Evolutionary conservation across 2,329 filamentous ascomycete genomes (phyloP).

Genomic region (Cordyceps sp.): DNA sequence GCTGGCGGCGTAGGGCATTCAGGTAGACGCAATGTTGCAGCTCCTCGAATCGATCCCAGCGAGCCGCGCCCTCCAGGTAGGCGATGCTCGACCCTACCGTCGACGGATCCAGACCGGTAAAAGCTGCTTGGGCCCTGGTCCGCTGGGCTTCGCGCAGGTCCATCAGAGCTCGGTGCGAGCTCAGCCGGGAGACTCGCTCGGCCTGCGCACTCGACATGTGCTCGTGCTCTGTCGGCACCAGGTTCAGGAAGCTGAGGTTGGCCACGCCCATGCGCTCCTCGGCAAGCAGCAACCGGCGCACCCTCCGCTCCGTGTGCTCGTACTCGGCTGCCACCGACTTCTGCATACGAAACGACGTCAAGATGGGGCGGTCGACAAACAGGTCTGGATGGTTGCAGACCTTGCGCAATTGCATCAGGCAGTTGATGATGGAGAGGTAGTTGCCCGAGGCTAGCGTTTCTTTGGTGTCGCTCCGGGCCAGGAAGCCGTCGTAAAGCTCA

Average conservation of each 20-base stretch:
- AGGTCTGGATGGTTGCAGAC: constrained; percentile 98
- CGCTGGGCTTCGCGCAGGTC: constrained; percentile 58
- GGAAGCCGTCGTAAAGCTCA: constrained; percentile 90
- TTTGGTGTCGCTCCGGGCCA: constrained; percentile 77
- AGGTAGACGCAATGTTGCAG: constrained; percentile 68
- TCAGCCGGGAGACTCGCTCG: constrained; percentile 45
- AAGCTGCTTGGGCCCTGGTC: constrained; percentile 36
- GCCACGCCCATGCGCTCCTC: constrained; percentile 45
- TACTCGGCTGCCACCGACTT: constrained; percentile 62
- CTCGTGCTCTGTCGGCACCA: constrained; percentile 59
- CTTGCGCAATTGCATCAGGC: constrained; percentile 90
- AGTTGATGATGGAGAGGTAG: constrained; percentile 96
- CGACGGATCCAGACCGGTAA: constrained; percentile 42
- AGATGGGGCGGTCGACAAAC: constrained; percentile 89
- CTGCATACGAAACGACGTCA: constrained; percentile 88
- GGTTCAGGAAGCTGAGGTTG: constrained; percentile 61
- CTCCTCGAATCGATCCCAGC: constrained; percentile 58
- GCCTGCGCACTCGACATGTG: constrained; percentile 36
- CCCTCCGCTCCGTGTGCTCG: constrained; percentile 51
- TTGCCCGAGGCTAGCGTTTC: constrained; percentile 84
- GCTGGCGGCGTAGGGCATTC: constrained; percentile 65
- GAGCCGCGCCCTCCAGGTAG: constrained; percentile 54
- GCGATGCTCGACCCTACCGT: constrained; percentile 53
- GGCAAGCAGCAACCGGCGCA: constrained; percentile 50
- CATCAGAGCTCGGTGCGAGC: constrained; percentile 52